Base-by-base conservation (phyloP, 169 alveolate species). In the Neospora caninum region DNA sequence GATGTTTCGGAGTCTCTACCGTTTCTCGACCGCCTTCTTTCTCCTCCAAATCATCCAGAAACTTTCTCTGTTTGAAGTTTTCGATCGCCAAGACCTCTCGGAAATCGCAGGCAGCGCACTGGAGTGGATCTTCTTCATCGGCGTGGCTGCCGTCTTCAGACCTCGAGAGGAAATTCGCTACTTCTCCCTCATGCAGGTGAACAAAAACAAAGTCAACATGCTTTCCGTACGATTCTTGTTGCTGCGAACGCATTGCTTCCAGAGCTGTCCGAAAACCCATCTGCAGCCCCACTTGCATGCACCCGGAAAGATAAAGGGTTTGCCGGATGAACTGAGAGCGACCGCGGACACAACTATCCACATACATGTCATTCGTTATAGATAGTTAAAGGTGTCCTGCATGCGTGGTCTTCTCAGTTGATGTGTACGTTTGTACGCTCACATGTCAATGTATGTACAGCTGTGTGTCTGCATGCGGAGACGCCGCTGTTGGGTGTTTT, bases 141-240 rank as follows among this genome's bases (percentile, higher is more conserved):
- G 27, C n/a, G 31, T 89, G 20, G 88, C 88, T 38, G 43, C 39
- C 16, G 64, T 73, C 45, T 89, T 89, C 88, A 64, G 93, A 34
- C 88, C 93, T 18, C 34, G 93, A 31, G 38, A 49, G 70, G 80
- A 49, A 34, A 67, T 89, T n/a, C 78, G 39, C 9, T 89, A 69
- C 93, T 89, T 64, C 49, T 25, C 86, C n/a, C 88, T 89, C 43
- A 38, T 89, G 49, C 93, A 89, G 88, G 93, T 88, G 91, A 10
- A 53, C 91, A 9, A 9, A 6, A 6, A 49, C 58, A 4, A 13
- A 49, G 13, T 49, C 58, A 49, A 49, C 58, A 49, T 13, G 58
- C 58, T 7, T 49, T 13, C 58, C 13, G 22, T 49, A 20, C 18
- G 7, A 6, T 69, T 69, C 39, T 18, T 69, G 4, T 20, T 69